phyloP scores from a whole-genome alignment of 2,329 filamentous ascomycete species.

The Stachybotrys chlorohalonatus region DNA sequence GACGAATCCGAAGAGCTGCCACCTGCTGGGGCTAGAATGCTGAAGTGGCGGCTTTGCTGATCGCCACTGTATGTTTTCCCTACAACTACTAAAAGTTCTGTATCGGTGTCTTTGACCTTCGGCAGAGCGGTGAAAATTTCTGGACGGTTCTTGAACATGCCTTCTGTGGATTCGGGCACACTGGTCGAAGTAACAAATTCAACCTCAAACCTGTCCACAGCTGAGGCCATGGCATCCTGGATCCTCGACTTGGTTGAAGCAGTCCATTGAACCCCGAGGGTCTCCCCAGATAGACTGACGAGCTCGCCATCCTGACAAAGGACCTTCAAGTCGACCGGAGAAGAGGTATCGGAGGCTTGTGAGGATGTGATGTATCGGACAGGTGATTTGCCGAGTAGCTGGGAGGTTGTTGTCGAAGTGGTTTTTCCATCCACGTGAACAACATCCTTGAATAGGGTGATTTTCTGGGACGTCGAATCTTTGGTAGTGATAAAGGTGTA shows the following conservation, averaged over 20 bases:
- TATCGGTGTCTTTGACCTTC: slow-evolving; percentile 33
- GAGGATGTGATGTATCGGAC: slow-evolving; percentile 25
- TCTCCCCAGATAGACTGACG: slow-evolving; percentile 50
- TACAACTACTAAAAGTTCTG: slow-evolving; percentile 47
- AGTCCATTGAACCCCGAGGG: slow-evolving; percentile 23
- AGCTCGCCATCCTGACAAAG: slow-evolving; percentile 54
- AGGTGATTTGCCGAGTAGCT: slow-evolving; percentile 28
- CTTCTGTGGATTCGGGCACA: slow-evolving; percentile 40
- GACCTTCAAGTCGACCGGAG: slow-evolving; percentile 35
- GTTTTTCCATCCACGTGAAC: slow-evolving; percentile 42
- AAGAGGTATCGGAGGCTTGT: slow-evolving; percentile 13
- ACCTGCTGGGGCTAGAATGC: slow-evolving; percentile 22
- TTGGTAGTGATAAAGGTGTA: slow-evolving; percentile 54
- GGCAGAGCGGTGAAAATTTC: slow-evolving; percentile 44
- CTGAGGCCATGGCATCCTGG: slow-evolving; percentile 22
- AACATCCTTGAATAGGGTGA: slow-evolving; percentile 52
- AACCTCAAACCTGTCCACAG: slow-evolving; percentile 31
- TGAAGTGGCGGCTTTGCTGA: slow-evolving; percentile 18
- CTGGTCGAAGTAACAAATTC: slow-evolving; percentile 39
- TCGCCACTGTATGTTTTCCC: slow-evolving; percentile 25
- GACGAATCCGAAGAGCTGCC: slow-evolving; percentile 12
- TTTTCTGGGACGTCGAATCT: slow-evolving; percentile 35
- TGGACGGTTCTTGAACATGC: slow-evolving; percentile 44
- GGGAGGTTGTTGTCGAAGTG: slow-evolving; percentile 38
- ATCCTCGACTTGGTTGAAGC: slow-evolving; percentile 22